Evolutionary conservation across 1,284 basidiomycete genomes (phyloP), one percentile per base, ranked within the genome.

Genomic region (Pterulicium gracile): DNA sequence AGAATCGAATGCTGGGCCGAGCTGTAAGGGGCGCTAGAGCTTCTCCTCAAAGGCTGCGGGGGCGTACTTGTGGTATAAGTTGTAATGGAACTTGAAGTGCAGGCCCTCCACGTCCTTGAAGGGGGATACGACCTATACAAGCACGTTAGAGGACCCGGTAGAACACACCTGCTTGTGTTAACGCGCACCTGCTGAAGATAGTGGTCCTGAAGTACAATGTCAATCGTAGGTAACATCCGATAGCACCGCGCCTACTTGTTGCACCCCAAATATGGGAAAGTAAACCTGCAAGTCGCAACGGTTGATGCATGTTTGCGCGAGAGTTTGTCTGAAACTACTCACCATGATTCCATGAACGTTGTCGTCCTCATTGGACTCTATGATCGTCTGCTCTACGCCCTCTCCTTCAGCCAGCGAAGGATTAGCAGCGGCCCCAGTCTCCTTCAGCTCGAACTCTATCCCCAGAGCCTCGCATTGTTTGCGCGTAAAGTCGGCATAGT

Each of bases 21-120:
- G n/a, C n/a, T n/a, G n/a, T n/a, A n/a, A n/a, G n/a, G n/a, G n/a
- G n/a, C n/a, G n/a, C n/a, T n/a, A n/a, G n/a, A n/a, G n/a, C n/a
- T n/a, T n/a, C n/a, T n/a, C n/a, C n/a, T n/a, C n/a, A n/a, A n/a
- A n/a, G 10, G 41, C 32, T 19, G 27, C 21, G 19, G 46, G 19
- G 3, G 58, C 78, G 49, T 54, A 91, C 90, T 96, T 96, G 75
- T 97, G 93, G 64, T 97, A 97, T 46, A 97, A 70, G 62, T 96
- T 96, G 66, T 94, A 97, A 56, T 95, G 87, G 63, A 93, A 95
- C 63, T 92, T 92, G 70, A 92, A 91, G 67, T 98, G 81, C 44
- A 98, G 74, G 2, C 95, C 95, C 66, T 98, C 95, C 46, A 98
- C 95, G 55, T 98, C 95, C 66, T 98, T 98, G 54, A 88, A 76